Evolutionary conservation across 2,329 filamentous ascomycete genomes (phyloP).

Genomic region (Nothophoma quercina): DNA sequence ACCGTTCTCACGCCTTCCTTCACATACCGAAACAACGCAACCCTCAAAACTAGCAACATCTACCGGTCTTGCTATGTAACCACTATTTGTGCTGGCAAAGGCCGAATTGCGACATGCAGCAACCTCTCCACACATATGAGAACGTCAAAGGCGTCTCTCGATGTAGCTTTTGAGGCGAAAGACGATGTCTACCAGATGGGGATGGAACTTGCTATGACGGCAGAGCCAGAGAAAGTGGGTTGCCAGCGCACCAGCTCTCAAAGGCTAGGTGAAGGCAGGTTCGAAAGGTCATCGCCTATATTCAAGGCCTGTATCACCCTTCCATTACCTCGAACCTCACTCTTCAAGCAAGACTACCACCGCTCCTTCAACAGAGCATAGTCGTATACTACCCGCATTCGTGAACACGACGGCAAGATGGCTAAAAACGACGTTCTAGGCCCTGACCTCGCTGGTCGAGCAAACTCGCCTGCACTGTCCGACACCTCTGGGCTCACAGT

Average conservation of each 20-base stretch:
- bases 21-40: no score
- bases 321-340: not conserved
- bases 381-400: not conserved
- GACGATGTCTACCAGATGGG: no score
- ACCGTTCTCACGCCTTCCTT: no score
- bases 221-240: no score
- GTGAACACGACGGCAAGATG: not conserved
- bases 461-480: slow-evolving; percentile 7
- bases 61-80: no score
- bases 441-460: not conserved
- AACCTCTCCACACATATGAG: no score
- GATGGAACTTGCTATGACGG: no score
- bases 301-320: not conserved
- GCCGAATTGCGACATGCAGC: no score
- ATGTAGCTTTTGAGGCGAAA: no score
- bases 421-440: not conserved
- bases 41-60: no score
- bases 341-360: not conserved
- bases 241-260: not conserved
- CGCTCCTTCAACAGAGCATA: not conserved
- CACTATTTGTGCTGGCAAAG: no score
- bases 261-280: not conserved
- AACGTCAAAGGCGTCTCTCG: no score
- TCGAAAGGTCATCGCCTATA: not conserved
- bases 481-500: slow-evolving; percentile 9